Base-by-base conservation (phyloP, 2,329 filamentous ascomycete species). In the Chaetomiaceae sp. region DNA sequence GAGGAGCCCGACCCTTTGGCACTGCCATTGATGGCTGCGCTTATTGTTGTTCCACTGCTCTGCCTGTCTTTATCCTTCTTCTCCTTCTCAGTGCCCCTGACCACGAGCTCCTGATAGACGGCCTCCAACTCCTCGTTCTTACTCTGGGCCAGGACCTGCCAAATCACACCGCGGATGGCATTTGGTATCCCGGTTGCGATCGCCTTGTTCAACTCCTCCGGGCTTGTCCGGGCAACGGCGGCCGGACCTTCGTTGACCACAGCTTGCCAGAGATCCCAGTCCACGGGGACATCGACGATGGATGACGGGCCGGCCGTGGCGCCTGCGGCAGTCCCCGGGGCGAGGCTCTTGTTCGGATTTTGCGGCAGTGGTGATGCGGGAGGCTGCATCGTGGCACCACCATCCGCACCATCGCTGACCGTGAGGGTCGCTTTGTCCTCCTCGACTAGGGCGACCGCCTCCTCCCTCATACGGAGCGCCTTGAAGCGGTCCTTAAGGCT, bases 241-340 rank as follows among this genome's bases (percentile, higher is more conserved):
- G 89, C 84, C 14, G 91, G 90, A 0, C 94, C 94, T 72, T 96
- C 89, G 61, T 96, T 95, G 30, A 99, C 94, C 4, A 99, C 87
- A 21, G 87, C 84, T 67, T 99, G 92, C 94, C 94, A 99, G 34
- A 99, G 74, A 69, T 99, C 94, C 94, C 94, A 99, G 66, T 99
- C 90, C n/a, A 99, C 94, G 21, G 89, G 85, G 14, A 77, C 75
- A 64, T 91, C 88, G 13, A 74, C 72, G 57, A 85, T 78, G 20
- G 84, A 82, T 3, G 89, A 85, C 8, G 87, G 87, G 1, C 88
- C 88, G 20, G 85, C 84, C 21, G 85, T 85, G 37, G 91, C 82
- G 5, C 92, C 91, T 10, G 89, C 85, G 7, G 87, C 90, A 1
- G 91, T 96, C 1, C 91, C 91, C 0, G 91, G 91, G 1, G 90